Evolutionary conservation across 2,329 filamentous ascomycete species (phyloP).

Genomic region (Apiospora sp.): DNA sequence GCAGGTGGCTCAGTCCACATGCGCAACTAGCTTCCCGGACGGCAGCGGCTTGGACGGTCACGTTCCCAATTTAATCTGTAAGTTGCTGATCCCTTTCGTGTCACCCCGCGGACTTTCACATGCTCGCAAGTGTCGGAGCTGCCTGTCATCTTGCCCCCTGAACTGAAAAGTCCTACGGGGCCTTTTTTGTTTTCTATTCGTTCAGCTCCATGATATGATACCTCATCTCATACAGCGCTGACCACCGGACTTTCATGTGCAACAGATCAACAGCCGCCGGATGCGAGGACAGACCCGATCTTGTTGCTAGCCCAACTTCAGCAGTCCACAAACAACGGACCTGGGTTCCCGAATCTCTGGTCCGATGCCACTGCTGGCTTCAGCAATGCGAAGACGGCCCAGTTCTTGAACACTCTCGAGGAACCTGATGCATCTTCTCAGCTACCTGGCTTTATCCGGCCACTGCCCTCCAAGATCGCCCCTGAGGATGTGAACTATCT

Average conservation of each 20-base stretch:
- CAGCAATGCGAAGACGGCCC: slow-evolving; percentile 49
- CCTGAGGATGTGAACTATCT: slow-evolving; percentile 86
- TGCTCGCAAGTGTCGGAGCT: slow-evolving; percentile 28
- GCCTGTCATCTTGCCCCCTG: neutral
- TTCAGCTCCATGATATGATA: neutral
- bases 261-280: slow-evolving; percentile 40
- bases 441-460: slow-evolving; percentile 76
- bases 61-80: slow-evolving; percentile 58
- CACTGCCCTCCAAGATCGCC: slow-evolving; percentile 78
- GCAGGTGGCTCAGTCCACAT: slow-evolving; percentile 25
- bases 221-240: slow-evolving; percentile 23
- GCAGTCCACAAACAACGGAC: slow-evolving; percentile 36
- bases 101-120: slow-evolving; percentile 37
- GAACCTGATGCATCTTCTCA: slow-evolving; percentile 57
- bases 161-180: neutral
- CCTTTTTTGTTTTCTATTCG: neutral
- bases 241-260: slow-evolving; percentile 41
- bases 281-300: slow-evolving; percentile 41
- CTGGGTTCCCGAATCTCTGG: slow-evolving; percentile 43
- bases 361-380: slow-evolving; percentile 44
- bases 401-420: slow-evolving; percentile 57
- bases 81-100: slow-evolving; percentile 40
- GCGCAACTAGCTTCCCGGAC: slow-evolving; percentile 31
- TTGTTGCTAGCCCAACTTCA: slow-evolving; percentile 43
- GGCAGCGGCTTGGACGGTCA: slow-evolving; percentile 49